phyloP scores from a whole-genome alignment of 768 basidiomycete genomes.

The Lactarius deliciosus region DNA sequence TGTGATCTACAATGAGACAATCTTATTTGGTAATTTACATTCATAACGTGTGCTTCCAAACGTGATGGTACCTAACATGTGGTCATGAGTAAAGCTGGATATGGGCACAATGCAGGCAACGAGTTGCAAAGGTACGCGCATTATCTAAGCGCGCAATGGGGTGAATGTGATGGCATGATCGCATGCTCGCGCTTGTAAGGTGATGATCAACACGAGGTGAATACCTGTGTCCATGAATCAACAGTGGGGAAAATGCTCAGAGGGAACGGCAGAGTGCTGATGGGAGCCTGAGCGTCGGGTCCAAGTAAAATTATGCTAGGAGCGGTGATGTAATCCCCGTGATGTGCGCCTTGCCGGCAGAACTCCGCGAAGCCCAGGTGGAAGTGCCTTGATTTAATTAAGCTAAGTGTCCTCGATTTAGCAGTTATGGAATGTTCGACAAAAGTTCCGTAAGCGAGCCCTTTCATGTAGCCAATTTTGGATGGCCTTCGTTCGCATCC shows the following conservation, averaged over 20 bases:
- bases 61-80: slow-evolving; percentile 28
- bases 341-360: slow-evolving; percentile 24
- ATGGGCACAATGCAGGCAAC: slow-evolving; percentile 28
- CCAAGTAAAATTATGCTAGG: slow-evolving; percentile 5
- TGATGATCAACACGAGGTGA: slow-evolving; percentile 11
- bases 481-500: slow-evolving; percentile 24
- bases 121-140: slow-evolving; percentile 30
- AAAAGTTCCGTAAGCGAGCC: slow-evolving; percentile 19
- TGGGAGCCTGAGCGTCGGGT: neutral
- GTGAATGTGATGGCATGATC: slow-evolving; percentile 25
- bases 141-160: slow-evolving; percentile 29
- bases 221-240: neutral
- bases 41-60: slow-evolving; percentile 25
- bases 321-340: slow-evolving; percentile 29
- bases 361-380: slow-evolving; percentile 27
- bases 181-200: slow-evolving; percentile 5
- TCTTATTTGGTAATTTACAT: slow-evolving; percentile 25
- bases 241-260: neutral
- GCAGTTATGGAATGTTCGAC: slow-evolving; percentile 27
- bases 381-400: slow-evolving; percentile 32
- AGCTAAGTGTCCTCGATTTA: slow-evolving; percentile 30
- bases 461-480: slow-evolving; percentile 30
- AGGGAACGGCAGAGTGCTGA: neutral
- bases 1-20: slow-evolving; percentile 26
- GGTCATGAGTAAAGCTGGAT: slow-evolving; percentile 28